Percentiles rank a stretch among this genome's conserved stretches.
Evolutionary conservation across 2,329 filamentous ascomycete species (phyloP).

Genomic region (Cytospora leucostoma): DNA sequence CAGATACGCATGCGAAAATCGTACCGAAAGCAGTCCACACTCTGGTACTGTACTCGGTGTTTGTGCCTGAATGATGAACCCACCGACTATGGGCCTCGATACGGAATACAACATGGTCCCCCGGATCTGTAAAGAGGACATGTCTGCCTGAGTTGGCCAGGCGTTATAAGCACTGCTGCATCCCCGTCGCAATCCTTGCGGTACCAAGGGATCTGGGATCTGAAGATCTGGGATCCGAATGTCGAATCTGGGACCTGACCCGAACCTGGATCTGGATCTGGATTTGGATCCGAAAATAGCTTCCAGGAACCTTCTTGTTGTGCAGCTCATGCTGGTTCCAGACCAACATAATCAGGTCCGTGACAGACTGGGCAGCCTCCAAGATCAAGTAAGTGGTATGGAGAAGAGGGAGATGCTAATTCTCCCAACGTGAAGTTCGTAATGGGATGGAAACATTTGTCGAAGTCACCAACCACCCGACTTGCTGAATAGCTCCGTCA

Average conservation of each 20-base stretch:
- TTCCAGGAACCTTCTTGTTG: background rate
- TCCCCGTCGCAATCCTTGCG: background rate
- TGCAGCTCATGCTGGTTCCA: background rate
- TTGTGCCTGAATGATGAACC: background rate
- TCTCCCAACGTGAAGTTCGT: background rate
- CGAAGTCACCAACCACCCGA: slow-evolving; percentile 7
- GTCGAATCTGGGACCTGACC: background rate
- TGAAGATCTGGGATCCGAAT: background rate
- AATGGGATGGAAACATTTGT: background rate
- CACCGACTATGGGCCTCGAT: background rate
- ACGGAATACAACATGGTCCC: too few relatives aligned
- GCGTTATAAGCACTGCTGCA: background rate
- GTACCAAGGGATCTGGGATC: too few relatives aligned
- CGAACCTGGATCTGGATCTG: background rate
- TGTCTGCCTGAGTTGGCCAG: background rate
- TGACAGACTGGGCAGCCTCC: background rate
- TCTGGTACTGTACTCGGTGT: background rate
- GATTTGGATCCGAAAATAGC: background rate
- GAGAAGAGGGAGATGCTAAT: too few relatives aligned
- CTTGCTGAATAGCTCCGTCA: slow-evolving; percentile 1
- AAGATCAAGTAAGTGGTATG: background rate
- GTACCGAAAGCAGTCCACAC: too few relatives aligned
- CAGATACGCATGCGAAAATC: too few relatives aligned
- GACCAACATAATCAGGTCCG: background rate
- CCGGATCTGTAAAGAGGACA: background rate